Percentiles rank a stretch among this genome's conserved stretches.
Conservation (phyloP, 2,329 filamentous ascomycete species). For the Rutstroemia sp. region DNA sequence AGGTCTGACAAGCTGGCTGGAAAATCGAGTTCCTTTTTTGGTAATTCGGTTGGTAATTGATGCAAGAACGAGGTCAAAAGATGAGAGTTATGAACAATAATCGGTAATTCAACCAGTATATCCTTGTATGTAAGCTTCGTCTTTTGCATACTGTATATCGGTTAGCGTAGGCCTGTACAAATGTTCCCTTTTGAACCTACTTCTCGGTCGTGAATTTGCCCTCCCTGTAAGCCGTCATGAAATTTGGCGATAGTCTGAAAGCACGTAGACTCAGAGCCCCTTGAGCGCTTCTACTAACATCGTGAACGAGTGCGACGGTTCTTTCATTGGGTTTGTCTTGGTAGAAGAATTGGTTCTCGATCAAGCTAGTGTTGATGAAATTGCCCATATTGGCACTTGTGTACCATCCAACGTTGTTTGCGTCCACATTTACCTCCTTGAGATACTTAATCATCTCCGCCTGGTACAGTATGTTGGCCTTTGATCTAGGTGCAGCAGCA, state of each 20-base stretch:
- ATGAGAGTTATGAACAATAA: constrained; percentile 93
- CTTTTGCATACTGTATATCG: constrained; percentile 69
- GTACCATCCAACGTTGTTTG: constrained; percentile 98
- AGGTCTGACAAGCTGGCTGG: constrained; percentile 75
- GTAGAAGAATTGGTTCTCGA: constrained; percentile 97
- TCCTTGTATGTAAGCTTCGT: constrained; percentile 90
- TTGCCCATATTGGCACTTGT: constrained; percentile 98
- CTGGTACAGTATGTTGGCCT: constrained; percentile 83
- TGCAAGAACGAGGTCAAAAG: constrained; percentile 92
- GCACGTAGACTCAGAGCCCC: constrained; percentile 84
- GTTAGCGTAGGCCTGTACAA: constrained; percentile 9
- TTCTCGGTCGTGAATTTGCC: constrained; percentile 92
- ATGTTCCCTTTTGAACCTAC: constrained; percentile 42
- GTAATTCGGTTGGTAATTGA: constrained; percentile 68
- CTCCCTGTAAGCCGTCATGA: constrained; percentile 92
- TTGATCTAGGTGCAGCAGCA: constrained; percentile 83
- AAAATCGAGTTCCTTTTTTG: constrained; percentile 61
- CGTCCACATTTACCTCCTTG: constrained; percentile 96
- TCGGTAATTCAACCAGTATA: constrained; percentile 82
- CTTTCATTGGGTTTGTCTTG: constrained; percentile 85
- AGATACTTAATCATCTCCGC: constrained; percentile 95
- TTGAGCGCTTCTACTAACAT: constrained; percentile 90
- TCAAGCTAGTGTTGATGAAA: constrained; percentile 88
- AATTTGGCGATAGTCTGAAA: constrained; percentile 79
- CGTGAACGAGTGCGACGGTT: constrained; percentile 85